Conservation (phyloP, 352 stramenopile species). For the Thalassiosira pacifica region DNA sequence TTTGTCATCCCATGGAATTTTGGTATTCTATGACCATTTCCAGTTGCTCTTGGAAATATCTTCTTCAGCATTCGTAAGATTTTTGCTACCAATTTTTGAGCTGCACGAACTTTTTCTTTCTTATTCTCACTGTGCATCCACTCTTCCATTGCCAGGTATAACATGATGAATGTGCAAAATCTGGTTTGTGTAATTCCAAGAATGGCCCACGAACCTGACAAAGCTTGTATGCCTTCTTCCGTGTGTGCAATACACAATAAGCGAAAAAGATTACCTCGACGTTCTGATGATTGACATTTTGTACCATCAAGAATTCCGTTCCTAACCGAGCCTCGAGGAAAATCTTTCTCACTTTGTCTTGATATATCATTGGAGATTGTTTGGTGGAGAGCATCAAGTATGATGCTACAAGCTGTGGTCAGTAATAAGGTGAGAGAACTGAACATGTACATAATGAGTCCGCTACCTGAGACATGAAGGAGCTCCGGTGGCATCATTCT, state of each 20-base stretch:
- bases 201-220: not conserved
- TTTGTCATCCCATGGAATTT: slow-evolving; percentile 33
- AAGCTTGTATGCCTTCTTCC: not conserved
- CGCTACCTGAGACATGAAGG: not conserved
- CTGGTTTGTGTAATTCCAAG: not conserved
- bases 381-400: slow-evolving; percentile 1
- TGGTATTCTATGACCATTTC: slow-evolving; percentile 18
- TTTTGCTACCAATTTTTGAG: not conserved
- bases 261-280: slow-evolving; percentile 15
- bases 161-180: not conserved
- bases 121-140: slow-evolving; percentile 10
- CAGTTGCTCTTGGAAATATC: not conserved
- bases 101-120: not conserved
- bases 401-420: not conserved
- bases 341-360: slow-evolving; percentile 21
- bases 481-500: slow-evolving; percentile 22
- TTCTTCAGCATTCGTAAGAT: not conserved
- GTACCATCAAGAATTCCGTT: slow-evolving; percentile 17
- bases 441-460: slow-evolving; percentile 24
- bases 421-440: not conserved
- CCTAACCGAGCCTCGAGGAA: slow-evolving; percentile 6
- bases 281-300: slow-evolving; percentile 9
- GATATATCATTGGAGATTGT: not conserved
- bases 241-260: slow-evolving; percentile 14
- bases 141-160: slow-evolving; percentile 15